Conservation (phyloP, 768 basidiomycete species). For the Strobilomyces dryophilus region DNA sequence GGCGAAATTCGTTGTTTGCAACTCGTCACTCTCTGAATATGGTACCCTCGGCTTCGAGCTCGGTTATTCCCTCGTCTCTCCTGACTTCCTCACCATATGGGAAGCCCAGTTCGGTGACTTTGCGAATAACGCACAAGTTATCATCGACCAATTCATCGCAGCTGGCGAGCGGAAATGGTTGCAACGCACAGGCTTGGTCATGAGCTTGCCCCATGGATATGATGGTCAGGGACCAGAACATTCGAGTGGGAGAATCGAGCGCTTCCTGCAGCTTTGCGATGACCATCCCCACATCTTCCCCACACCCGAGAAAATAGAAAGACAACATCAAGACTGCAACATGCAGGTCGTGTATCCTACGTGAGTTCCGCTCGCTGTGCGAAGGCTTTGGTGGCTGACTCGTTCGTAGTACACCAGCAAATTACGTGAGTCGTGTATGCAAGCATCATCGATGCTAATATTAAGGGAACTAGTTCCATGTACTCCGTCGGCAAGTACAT, state of each 20-base stretch:
- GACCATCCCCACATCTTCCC: constrained; percentile 94
- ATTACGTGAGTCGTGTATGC: constrained; percentile 54
- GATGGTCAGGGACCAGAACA: constrained; percentile 99
- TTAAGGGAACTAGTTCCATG: constrained; percentile 67
- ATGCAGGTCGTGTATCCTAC: constrained; percentile 99
- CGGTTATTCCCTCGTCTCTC: constrained; percentile 97
- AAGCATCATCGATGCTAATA: constrained; percentile 1
- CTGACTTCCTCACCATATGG: constrained; percentile 91
- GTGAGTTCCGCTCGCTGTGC: constrained; percentile 40
- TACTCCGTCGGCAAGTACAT: constrained; percentile 93
- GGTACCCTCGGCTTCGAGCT: constrained; percentile 96
- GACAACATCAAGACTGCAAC: constrained; percentile 98
- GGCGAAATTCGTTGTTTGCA: constrained; percentile 92
- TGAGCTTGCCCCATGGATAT: constrained; percentile 91
- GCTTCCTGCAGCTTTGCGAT: constrained; percentile 97
- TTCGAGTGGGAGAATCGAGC: constrained; percentile 91
- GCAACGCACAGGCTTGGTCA: constrained; percentile 86
- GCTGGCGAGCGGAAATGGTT: constrained; percentile 98
- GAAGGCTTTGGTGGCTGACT: constrained; percentile 5
- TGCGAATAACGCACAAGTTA: constrained; percentile 94
- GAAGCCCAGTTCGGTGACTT: constrained; percentile 99
- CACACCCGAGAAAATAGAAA: constrained; percentile 79
- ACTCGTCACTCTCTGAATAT: constrained; percentile 94
- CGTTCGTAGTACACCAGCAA: constrained; percentile 75
- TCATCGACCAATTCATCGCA: constrained; percentile 98